Evolutionary conservation across 106 monocot genomes (phyloP).

Genomic region (Dendrobium catenatum): DNA sequence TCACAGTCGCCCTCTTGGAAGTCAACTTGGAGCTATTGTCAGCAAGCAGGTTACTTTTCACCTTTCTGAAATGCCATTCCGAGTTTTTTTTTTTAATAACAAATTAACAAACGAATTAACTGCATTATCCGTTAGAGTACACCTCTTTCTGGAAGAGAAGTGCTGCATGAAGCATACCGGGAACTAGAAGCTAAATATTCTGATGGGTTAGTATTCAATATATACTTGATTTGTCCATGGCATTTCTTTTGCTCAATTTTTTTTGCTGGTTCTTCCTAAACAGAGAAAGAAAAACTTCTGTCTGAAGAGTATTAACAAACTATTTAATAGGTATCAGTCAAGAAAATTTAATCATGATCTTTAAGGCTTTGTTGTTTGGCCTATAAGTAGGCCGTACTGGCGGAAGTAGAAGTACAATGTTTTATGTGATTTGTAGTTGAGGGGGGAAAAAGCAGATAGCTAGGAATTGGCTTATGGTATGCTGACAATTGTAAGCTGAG

Average conservation of each 20-base stretch:
- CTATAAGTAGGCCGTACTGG: neutral
- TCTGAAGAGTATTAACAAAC: neutral
- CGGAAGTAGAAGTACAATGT: neutral
- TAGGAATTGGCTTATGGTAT: too few species aligned
- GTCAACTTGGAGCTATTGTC: conserved; percentile 88
- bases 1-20: conserved; percentile 88
- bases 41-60: conserved; percentile 71
- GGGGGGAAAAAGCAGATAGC: neutral
- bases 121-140: conserved; percentile 45
- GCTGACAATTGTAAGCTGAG: too few species aligned
- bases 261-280: neutral
- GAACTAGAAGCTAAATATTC: conserved; percentile 67
- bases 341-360: neutral
- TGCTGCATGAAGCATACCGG: conserved; percentile 50
- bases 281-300: neutral
- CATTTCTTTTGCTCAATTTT: neutral
- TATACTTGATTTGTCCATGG: neutral
- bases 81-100: neutral
- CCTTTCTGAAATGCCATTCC: neutral
- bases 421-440: neutral
- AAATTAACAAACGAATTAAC: neutral
- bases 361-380: neutral
- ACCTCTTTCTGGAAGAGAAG: conserved; percentile 57
- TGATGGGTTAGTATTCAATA: conserved; percentile 54
- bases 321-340: neutral